Evolutionary conservation across 2,329 filamentous ascomycete species (phyloP), one percentile per base, ranked within the genome.

Genomic region (Arthrobotrys entomopaga): DNA sequence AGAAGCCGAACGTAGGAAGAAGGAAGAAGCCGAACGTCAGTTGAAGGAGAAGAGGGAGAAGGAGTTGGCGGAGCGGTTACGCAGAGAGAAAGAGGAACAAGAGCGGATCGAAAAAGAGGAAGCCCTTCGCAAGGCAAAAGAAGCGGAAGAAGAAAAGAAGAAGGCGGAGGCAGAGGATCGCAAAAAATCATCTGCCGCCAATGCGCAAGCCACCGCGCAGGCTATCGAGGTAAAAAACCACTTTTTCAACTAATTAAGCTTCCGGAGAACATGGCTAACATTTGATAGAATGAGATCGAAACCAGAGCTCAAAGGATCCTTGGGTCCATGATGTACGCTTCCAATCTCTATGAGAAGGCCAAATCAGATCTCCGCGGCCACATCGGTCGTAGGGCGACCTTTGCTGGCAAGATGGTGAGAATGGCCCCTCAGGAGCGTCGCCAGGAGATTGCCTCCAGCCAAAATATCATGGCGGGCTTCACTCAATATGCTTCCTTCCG

Each of bases 251-350:
- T 20, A 34, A 10, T 16, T 13, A 43, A 34, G 10, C 29, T 34
- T 34, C 10, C 3, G 10, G 29, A 34, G 29, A 34, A 3, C 7
- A 34, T 10, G 38, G 40, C 49, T 59, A 40, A 58, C 38, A 13
- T 34, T 16, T 16, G 50, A 7, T 29, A 70, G 65, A 43, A 24
- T 16, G 49, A 54, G n/a, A 60, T 72, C n/a, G 57, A 58, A 13
- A 46, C 40, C 4, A 20, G 46, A 8, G 52, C 48, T 1, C 50
- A 74, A 15, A 22, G 56, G 10, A 24, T 74, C 2, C 38, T 67
- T 1, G 15, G 56, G 0, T 58, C 63, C 2, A 74, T 74, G 70
- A 54, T 54, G 7, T 74, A 64, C 19, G 52, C 61, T 3, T n/a
- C 29, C 16, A 24, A 42, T 1, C 13, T 34, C 22, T 53, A 38